These are phyloP conservation scores for Pelargonium citronellum DNA, from an alignment of 441 rosid genomes.

Conservation along the genomic window DNA sequence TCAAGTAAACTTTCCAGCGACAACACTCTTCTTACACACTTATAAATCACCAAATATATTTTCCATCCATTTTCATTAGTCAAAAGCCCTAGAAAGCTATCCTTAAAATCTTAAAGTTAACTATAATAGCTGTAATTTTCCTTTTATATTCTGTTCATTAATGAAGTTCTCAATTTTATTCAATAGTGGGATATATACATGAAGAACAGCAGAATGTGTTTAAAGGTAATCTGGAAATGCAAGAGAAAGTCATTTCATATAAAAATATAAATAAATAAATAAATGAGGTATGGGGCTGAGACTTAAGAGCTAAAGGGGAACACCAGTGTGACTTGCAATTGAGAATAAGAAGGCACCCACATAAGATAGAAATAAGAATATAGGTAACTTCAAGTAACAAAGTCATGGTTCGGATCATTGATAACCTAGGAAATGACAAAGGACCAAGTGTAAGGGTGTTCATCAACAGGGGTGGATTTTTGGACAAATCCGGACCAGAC, in stretches of 20 bases:
- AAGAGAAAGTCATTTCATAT: background rate
- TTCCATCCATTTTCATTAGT: constrained; percentile 2
- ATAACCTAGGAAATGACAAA: background rate
- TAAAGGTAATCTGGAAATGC: background rate
- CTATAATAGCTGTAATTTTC: background rate
- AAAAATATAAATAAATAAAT: too few relatives aligned
- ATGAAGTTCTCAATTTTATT: constrained; percentile 1
- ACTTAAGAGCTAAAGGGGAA: background rate
- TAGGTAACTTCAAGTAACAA: background rate
- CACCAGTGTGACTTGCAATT: background rate
- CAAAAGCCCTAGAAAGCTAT: background rate
- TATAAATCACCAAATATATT: background rate
- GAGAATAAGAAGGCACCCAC: background rate
- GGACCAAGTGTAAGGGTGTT: background rate
- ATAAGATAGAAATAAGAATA: background rate
- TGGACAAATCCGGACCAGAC: too few relatives aligned
- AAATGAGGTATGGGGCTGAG: background rate
- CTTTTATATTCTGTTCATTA: background rate
- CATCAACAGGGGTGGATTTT: too few relatives aligned
- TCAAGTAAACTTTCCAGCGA: background rate
- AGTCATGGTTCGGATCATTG: background rate
- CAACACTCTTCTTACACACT: background rate
- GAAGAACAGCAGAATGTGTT: background rate
- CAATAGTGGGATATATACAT: background rate
- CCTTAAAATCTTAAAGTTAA: background rate